These are phyloP conservation scores for Gamarada debralockiae DNA, from an alignment of 495 filamentous ascomycete genomes.

Conservation along the genomic window DNA sequence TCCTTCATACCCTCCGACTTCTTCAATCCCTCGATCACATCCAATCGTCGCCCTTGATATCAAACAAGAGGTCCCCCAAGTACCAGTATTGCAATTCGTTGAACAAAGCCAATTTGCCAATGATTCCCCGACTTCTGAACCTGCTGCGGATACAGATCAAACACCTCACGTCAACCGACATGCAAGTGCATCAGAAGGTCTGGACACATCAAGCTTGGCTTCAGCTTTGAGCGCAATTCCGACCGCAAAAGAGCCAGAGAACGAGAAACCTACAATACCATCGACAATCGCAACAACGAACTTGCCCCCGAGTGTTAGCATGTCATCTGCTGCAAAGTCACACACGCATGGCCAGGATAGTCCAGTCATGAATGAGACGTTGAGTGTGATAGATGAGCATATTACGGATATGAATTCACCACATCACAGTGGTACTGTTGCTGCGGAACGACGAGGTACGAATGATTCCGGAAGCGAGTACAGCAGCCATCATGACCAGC, in stretches of 20 bases:
- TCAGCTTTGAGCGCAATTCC: slow-evolving; percentile 4
- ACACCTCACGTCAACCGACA: slow-evolving; percentile 48
- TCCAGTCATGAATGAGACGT: slow-evolving; percentile 91
- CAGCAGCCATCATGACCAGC: slow-evolving; percentile 73
- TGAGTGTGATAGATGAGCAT: slow-evolving; percentile 97
- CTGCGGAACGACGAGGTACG: slow-evolving; percentile 54
- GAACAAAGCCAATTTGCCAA: neutral
- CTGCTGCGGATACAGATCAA: slow-evolving; percentile 25
- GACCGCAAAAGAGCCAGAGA: slow-evolving; percentile 22
- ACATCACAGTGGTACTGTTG: slow-evolving; percentile 43
- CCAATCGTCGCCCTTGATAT: slow-evolving; percentile 28
- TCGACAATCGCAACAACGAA: slow-evolving; percentile 6
- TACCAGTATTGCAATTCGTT: neutral
- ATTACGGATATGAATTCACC: slow-evolving; percentile 89
- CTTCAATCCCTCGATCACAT: slow-evolving; percentile 15
- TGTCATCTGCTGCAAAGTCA: slow-evolving; percentile 14
- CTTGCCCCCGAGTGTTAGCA: slow-evolving; percentile 9
- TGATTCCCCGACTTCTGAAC: neutral
- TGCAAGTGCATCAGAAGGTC: slow-evolving; percentile 34
- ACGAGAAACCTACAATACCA: slow-evolving; percentile 25
- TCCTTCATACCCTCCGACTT: slow-evolving; percentile 23
- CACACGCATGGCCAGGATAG: slow-evolving; percentile 45
- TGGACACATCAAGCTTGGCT: slow-evolving; percentile 9
- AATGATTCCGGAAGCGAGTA: slow-evolving; percentile 90
- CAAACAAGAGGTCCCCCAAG: slow-evolving; percentile 22